Percentiles rank a stretch among this genome's conserved stretches.
Conservation (phyloP, 164 flowering plant genomes). For the Hamamelis virginiana region DNA sequence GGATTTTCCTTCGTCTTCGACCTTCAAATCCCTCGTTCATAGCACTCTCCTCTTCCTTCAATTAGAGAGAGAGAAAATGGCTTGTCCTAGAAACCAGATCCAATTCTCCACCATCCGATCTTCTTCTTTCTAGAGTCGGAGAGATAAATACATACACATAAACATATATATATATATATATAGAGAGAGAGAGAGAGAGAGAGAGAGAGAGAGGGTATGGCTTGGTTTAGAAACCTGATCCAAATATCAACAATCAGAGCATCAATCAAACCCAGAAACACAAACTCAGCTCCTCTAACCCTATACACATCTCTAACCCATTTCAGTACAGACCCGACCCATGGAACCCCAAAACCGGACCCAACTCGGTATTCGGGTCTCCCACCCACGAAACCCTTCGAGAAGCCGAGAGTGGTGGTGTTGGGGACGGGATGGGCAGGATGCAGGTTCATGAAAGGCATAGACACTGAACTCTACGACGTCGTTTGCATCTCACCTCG, state of each 20-base stretch:
- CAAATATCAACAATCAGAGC: slow-evolving; percentile 22
- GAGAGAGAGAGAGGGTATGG: slow-evolving; percentile 28
- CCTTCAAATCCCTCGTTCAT: no score
- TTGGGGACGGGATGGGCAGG: slow-evolving; percentile 97
- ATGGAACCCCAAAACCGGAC: not conserved
- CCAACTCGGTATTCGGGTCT: slow-evolving; percentile 34
- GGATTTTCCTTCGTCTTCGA: no score
- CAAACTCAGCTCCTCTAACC: slow-evolving; percentile 1
- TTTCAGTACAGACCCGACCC: slow-evolving; percentile 27
- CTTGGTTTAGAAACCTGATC: slow-evolving; percentile 49
- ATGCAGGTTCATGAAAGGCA: slow-evolving; percentile 78
- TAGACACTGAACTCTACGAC: slow-evolving; percentile 74
- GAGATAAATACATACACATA: no score
- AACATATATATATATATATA: no score
- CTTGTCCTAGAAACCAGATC: slow-evolving; percentile 47
- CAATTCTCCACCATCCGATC: slow-evolving; percentile 22
- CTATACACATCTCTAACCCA: slow-evolving; percentile 21
- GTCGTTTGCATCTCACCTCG: slow-evolving; percentile 91
- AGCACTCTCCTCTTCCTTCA: no score
- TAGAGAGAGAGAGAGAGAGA: no score
- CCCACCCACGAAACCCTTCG: slow-evolving; percentile 58
- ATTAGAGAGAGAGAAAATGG: slow-evolving; percentile 32
- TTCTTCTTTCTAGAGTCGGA: no score
- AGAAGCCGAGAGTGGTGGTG: slow-evolving; percentile 95
- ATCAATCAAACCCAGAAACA: slow-evolving; percentile 13